phyloP scores from a whole-genome alignment of 192 early-diverging fungal genomes.

The Chytriomyces sp. region DNA sequence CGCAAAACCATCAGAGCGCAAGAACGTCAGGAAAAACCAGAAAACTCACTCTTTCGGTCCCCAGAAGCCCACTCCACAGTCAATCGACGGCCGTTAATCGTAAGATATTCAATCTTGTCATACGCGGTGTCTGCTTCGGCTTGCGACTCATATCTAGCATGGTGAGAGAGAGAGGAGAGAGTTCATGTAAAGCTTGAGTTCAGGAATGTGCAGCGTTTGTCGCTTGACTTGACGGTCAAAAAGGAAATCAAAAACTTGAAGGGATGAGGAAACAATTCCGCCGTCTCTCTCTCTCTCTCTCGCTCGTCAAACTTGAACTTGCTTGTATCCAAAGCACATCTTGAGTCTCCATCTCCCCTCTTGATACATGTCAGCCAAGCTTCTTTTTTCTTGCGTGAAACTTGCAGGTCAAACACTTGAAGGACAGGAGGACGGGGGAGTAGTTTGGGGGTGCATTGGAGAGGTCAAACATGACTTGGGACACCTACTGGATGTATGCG shows the following conservation, averaged over 20 bases:
- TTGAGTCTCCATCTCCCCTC: neutral
- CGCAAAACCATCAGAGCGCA: neutral
- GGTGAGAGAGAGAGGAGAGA: constrained; percentile 17
- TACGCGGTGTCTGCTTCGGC: constrained; percentile 54
- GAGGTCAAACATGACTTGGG: neutral
- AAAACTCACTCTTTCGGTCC: constrained; percentile 45
- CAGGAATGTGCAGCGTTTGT: neutral
- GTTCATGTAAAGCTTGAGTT: constrained; percentile 5
- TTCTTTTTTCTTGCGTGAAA: constrained; percentile 10
- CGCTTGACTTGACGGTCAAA: neutral
- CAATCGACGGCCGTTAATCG: constrained; percentile 49
- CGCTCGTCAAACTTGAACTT: neutral
- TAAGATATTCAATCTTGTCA: constrained; percentile 56
- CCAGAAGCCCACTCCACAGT: constrained; percentile 58
- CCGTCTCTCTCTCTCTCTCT: neutral
- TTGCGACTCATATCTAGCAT: constrained; percentile 45
- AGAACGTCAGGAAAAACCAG: neutral
- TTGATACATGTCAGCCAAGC: neutral
- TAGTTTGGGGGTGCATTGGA: neutral
- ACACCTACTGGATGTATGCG: constrained; percentile 54
- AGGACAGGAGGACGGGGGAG: neutral
- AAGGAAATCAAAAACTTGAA: constrained; percentile 14
- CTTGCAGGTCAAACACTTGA: neutral
- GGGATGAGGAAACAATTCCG: neutral
- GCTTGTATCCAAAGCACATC: neutral